These are phyloP conservation scores for sorghum (Sorghum bicolor) DNA, from an alignment of 176 grass and related monocot species.

Conservation along the genomic window DNA sequence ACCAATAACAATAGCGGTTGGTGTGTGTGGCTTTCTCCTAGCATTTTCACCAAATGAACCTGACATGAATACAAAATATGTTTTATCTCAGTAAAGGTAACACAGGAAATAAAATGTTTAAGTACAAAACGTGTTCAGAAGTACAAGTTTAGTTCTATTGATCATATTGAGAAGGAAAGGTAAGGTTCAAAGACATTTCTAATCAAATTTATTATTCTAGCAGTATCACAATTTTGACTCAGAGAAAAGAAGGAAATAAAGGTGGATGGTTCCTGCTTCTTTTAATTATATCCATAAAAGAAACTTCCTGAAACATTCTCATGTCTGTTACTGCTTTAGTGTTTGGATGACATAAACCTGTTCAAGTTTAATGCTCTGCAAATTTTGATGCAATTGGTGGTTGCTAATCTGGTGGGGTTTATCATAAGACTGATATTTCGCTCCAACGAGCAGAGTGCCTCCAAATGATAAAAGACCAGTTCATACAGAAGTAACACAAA, in stretches of 20 bases:
- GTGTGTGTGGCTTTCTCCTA: conserved; percentile 53
- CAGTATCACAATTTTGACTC: background rate
- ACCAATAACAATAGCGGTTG: conserved; percentile 93
- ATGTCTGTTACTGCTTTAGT: background rate
- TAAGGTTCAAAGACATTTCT: background rate
- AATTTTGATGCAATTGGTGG: conserved; percentile 4
- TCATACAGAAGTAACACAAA: conserved; percentile 43
- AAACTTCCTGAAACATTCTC: conserved; percentile 9
- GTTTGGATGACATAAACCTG: background rate
- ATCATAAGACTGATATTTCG: conserved; percentile 7
- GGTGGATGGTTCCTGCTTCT: background rate
- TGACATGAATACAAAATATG: conserved; percentile 29
- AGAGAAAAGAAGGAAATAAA: conserved; percentile 3
- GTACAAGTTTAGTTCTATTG: background rate
- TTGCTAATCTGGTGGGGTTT: conserved; percentile 16
- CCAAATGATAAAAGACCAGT: conserved; percentile 44
- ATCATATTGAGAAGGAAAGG: background rate
- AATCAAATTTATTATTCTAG: background rate
- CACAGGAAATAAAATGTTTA: background rate
- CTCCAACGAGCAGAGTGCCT: background rate
- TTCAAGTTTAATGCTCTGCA: background rate
- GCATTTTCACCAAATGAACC: conserved; percentile 53
- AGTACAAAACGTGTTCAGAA: background rate
- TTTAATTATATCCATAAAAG: conserved; percentile 1
- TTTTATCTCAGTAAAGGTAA: background rate